Conservation (phyloP, 371 early-diverging fungal species). For the Mortierella sp. region DNA sequence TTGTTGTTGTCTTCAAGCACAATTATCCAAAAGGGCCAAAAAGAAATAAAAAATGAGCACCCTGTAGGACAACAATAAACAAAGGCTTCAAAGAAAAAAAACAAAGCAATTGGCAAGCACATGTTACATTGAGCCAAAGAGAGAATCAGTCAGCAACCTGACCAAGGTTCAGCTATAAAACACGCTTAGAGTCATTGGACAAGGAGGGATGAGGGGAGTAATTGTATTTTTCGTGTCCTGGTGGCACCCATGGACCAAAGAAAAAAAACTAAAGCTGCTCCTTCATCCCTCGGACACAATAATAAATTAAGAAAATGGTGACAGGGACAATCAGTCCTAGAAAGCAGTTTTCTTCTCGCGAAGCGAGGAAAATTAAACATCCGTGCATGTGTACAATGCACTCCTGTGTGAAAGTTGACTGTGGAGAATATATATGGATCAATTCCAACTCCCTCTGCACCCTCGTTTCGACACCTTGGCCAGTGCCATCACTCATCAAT, state of each 20-base stretch:
- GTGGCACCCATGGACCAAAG: neutral
- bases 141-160: no score
- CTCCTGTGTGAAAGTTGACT: neutral
- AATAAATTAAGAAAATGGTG: neutral
- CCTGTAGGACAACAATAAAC: neutral
- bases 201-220: neutral
- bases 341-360: neutral
- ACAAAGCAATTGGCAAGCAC: neutral
- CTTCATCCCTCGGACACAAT: neutral
- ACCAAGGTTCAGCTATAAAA: no score
- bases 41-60: neutral
- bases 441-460: neutral
- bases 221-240: neutral
- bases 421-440: neutral
- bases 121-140: neutral
- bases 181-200: no score
- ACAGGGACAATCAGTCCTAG: neutral
- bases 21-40: slow-evolving; percentile 1
- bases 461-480: neutral
- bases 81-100: neutral
- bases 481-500: neutral
- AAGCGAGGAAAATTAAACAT: neutral
- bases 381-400: neutral
- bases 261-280: neutral
- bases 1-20: neutral